Conservation (phyloP, 306 rosid species). For the Dryas drummondii region DNA sequence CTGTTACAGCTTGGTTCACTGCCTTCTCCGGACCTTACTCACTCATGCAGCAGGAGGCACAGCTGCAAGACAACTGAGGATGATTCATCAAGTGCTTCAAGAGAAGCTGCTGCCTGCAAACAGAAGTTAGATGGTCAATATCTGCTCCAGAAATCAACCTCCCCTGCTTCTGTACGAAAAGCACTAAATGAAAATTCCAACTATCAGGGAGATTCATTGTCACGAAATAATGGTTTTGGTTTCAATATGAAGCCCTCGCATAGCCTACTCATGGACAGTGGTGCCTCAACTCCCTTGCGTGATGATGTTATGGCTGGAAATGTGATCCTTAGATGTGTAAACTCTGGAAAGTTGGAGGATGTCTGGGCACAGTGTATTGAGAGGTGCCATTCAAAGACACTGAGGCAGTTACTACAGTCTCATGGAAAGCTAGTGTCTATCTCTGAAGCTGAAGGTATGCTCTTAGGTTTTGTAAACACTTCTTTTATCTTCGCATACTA, state of each 20-base stretch:
- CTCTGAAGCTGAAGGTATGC: conserved; percentile 84
- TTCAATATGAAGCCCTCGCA: conserved; percentile 51
- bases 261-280: conserved; percentile 48
- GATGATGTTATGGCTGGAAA: conserved; percentile 55
- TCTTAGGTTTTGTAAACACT: conserved; percentile 25
- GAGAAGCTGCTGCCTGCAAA: conserved; percentile 53
- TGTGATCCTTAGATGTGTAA: conserved; percentile 54
- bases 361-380: conserved; percentile 80
- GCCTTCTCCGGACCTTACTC: conserved; percentile 75
- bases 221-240: conserved; percentile 43
- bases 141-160: conserved; percentile 51
- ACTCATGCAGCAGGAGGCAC: conserved; percentile 82
- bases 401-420: conserved; percentile 73
- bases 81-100: conserved; percentile 80
- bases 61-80: conserved; percentile 74
- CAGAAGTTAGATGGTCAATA: conserved; percentile 54
- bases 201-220: conserved; percentile 42
- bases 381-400: conserved; percentile 89
- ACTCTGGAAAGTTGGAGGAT: conserved; percentile 62
- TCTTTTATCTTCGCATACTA: conserved; percentile 16
- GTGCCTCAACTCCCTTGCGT: conserved; percentile 52
- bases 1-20: conserved; percentile 89
- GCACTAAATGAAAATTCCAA: conserved; percentile 42
- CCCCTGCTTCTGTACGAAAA: conserved; percentile 49
- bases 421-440: conserved; percentile 94